Percentiles rank a stretch among this genome's conserved stretches.
Evolutionary conservation across 257 asterid species (phyloP).

Genomic region (Salvia miltiorrhiza): DNA sequence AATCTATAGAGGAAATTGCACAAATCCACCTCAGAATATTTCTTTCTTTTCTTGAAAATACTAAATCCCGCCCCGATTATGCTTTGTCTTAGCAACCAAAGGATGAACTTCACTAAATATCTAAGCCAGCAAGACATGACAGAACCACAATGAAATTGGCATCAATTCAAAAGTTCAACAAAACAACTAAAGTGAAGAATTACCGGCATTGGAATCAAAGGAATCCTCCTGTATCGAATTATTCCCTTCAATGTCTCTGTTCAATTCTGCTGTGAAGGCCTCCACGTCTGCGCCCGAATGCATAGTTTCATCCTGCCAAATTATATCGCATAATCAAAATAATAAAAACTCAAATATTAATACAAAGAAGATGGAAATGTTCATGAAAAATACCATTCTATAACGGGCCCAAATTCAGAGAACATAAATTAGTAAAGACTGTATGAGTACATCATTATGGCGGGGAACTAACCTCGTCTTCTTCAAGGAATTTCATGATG

Average conservation of each 20-base stretch:
- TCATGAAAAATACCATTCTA: background rate
- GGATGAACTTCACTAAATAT: background rate
- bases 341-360: background rate
- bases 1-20: background rate
- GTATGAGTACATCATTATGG: background rate
- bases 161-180: background rate
- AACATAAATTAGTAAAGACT: background rate
- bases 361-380: too few species aligned
- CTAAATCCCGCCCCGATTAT: background rate
- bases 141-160: background rate
- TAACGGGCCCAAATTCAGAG: background rate
- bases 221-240: too few species aligned
- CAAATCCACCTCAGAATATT: background rate
- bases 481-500: conserved; percentile 78
- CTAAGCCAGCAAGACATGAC: background rate
- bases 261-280: conserved; percentile 88
- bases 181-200: too few species aligned
- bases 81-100: background rate
- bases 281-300: too few species aligned
- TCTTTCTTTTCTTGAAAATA: background rate
- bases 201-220: too few species aligned
- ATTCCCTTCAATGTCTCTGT: conserved; percentile 93
- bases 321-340: background rate
- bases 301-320: conserved; percentile 74
- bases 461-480: conserved; percentile 63